phyloP scores from a whole-genome alignment of 148 eudicot species.

The Silene uniflora region DNA sequence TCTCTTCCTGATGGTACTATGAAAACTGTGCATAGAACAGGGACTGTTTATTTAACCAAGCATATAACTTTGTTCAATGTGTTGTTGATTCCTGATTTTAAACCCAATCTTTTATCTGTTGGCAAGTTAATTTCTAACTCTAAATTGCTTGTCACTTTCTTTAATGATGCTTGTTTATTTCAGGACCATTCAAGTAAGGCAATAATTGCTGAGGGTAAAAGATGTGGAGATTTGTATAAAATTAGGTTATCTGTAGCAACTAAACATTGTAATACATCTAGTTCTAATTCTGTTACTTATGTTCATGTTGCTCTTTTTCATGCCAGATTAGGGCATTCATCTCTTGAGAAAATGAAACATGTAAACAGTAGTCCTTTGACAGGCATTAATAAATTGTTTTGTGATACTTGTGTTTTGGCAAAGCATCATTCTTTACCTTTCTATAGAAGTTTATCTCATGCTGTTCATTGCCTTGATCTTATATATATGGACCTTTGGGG shows the following conservation, averaged over 20 bases:
- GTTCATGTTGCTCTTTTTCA: not conserved
- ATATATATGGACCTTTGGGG: conserved; percentile 14
- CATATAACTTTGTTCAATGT: not conserved
- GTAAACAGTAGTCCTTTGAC: not conserved
- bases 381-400: not conserved
- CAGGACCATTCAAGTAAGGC: no score
- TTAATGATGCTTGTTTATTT: not conserved
- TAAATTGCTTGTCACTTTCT: not conserved
- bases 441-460: not conserved
- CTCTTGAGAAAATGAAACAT: not conserved
- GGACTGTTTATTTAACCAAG: not conserved
- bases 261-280: not conserved
- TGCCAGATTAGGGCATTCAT: conserved; percentile 6
- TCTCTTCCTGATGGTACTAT: not conserved
- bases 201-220: not conserved
- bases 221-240: not conserved
- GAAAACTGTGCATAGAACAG: not conserved
- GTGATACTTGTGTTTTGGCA: not conserved
- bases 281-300: not conserved
- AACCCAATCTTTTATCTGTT: not conserved
- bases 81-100: not conserved
- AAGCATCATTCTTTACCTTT: conserved; percentile 4
- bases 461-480: not conserved
- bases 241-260: no score
- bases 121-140: not conserved